These are phyloP conservation scores for Boechera divaricarpa DNA, from an alignment of 345 rosid genomes.

Conservation along the genomic window DNA sequence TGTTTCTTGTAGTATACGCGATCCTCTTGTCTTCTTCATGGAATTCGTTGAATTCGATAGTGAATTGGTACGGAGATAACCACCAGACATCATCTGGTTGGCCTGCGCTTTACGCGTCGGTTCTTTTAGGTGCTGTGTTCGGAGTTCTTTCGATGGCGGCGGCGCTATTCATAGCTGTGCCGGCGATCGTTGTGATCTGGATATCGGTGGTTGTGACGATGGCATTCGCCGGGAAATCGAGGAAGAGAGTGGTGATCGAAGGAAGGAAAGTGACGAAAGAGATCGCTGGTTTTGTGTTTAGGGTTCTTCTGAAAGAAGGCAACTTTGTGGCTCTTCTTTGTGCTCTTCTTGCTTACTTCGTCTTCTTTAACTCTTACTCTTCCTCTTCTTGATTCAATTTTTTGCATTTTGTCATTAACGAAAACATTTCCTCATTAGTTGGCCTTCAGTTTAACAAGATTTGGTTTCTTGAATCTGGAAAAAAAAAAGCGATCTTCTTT, in stretches of 20 bases:
- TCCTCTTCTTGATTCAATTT: slow-evolving; percentile 4
- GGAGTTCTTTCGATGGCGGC: slow-evolving; percentile 87
- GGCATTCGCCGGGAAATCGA: slow-evolving; percentile 88
- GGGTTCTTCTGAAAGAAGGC: slow-evolving; percentile 80
- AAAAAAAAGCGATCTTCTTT: slow-evolving; percentile 20
- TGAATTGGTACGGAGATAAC: slow-evolving; percentile 64
- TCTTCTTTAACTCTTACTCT: slow-evolving; percentile 46
- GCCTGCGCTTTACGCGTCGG: slow-evolving; percentile 93
- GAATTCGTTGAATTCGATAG: slow-evolving; percentile 77
- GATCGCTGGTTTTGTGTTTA: slow-evolving; percentile 65
- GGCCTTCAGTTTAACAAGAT: background rate
- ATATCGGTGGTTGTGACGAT: slow-evolving; percentile 76
- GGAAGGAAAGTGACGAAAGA: slow-evolving; percentile 83
- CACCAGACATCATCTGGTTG: slow-evolving; percentile 54
- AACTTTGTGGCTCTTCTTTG: slow-evolving; percentile 75
- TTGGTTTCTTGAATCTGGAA: slow-evolving; percentile 23
- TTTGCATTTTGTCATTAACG: slow-evolving; percentile 15
- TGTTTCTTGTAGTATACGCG: slow-evolving; percentile 80
- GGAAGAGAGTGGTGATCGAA: slow-evolving; percentile 63
- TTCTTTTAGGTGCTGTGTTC: slow-evolving; percentile 78
- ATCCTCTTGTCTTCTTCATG: slow-evolving; percentile 73
- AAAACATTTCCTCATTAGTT: background rate
- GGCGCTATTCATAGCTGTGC: slow-evolving; percentile 89
- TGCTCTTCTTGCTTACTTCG: slow-evolving; percentile 82
- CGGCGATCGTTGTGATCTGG: slow-evolving; percentile 85